Conservation (phyloP, 495 filamentous ascomycete species). For the Penicillium arizonense region DNA sequence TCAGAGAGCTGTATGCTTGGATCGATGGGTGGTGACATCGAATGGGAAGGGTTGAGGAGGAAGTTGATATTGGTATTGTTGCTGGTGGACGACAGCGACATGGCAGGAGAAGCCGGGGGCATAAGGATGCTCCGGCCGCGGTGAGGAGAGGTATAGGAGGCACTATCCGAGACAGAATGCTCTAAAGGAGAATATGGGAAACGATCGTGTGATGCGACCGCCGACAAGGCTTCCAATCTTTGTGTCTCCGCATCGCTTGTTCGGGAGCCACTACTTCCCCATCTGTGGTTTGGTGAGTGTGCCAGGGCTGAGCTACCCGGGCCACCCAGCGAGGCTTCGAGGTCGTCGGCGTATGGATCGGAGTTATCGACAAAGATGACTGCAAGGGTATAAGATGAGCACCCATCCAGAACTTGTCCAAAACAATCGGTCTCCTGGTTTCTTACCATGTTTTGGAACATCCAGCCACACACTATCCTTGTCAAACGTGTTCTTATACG, state of each 20-base stretch:
- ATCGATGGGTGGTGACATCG: constrained; percentile 48
- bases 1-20: constrained; percentile 38
- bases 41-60: constrained; percentile 54
- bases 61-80: constrained; percentile 53
- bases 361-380: constrained; percentile 65
- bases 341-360: constrained; percentile 60
- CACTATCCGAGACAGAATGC: constrained; percentile 31
- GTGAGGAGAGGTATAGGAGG: constrained; percentile 36
- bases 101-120: constrained; percentile 36
- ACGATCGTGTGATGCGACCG: constrained; percentile 53
- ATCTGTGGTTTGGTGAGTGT: constrained; percentile 29
- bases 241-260: constrained; percentile 42
- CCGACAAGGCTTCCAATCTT: constrained; percentile 56
- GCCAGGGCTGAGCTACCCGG: constrained; percentile 32
- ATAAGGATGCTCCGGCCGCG: constrained; percentile 28
- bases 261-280: constrained; percentile 26
- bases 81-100: constrained; percentile 36
- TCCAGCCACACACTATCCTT: constrained; percentile 62
- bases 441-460: constrained; percentile 55
- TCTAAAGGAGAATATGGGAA: constrained; percentile 34
- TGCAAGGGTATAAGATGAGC: constrained; percentile 21
- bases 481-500: constrained; percentile 67
- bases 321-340: constrained; percentile 37
- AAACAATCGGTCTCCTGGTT: not conserved
- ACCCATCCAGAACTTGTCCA: not conserved